Percentiles rank a stretch among this genome's conserved stretches.
Evolutionary conservation across 2,329 filamentous ascomycete genomes (phyloP).

Genomic region (Mycosphaerella arachidis): DNA sequence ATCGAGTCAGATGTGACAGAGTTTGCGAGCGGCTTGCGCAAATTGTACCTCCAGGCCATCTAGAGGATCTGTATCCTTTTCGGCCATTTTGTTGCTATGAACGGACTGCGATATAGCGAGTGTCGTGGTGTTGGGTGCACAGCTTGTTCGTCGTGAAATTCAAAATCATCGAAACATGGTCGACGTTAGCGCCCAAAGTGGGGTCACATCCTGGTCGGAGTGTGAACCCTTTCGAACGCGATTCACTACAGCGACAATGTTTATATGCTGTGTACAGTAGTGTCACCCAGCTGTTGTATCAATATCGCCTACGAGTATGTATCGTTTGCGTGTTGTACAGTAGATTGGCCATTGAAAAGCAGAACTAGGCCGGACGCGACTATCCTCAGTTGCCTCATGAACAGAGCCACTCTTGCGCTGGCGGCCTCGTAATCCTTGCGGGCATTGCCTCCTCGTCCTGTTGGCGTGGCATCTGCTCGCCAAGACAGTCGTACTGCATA

Average conservation of each 20-base stretch:
- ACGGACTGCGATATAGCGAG: neutral
- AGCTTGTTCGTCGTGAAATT: neutral
- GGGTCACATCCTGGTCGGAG: neutral
- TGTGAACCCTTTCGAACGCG: neutral
- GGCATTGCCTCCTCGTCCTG: neutral
- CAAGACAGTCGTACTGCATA: neutral
- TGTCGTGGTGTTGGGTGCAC: neutral
- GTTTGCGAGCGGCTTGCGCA: neutral
- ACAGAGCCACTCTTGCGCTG: neutral
- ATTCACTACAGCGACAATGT: neutral
- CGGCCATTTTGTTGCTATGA: neutral
- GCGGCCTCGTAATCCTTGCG: constrained; percentile 6
- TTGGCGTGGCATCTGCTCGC: neutral
- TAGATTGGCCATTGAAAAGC: neutral
- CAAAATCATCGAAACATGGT: neutral
- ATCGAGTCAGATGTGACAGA: constrained; percentile 2
- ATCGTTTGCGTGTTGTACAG: neutral
- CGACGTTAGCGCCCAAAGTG: neutral
- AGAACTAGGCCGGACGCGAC: neutral
- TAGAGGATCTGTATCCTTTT: constrained; percentile 14
- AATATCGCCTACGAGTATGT: too few relatives aligned
- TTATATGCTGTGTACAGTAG: neutral
- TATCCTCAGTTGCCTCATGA: neutral
- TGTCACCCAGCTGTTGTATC: neutral
- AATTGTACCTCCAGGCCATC: constrained; percentile 20